A percentile compares a stretch with the other conserved stretches of the same genome.
Evolutionary conservation across 129 eudicot species (phyloP).

Genomic region (Saposhnikovia divaricata): DNA sequence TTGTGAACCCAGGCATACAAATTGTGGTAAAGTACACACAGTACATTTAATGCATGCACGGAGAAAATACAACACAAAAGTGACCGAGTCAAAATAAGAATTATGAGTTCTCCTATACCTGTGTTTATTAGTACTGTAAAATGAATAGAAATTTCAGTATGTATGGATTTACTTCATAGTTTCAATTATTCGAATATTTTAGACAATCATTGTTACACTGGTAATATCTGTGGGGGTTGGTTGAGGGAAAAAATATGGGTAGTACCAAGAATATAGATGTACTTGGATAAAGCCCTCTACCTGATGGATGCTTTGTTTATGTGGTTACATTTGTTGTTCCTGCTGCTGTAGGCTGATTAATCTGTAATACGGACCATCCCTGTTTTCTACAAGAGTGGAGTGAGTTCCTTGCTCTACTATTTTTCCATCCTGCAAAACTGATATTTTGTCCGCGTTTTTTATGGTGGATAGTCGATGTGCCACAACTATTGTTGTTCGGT

Average conservation of each 20-base stretch:
- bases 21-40: background rate
- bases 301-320: constrained; percentile 6
- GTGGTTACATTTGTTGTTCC: constrained; percentile 39
- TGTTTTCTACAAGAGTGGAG: constrained; percentile 63
- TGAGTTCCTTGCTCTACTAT: constrained; percentile 93
- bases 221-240: background rate
- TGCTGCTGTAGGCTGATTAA: constrained; percentile 81
- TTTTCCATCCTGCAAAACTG: constrained; percentile 87
- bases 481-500: constrained; percentile 79
- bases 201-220: background rate
- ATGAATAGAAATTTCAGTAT: background rate
- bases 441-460: constrained; percentile 79
- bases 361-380: constrained; percentile 74
- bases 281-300: background rate
- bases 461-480: constrained; percentile 91
- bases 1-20: background rate
- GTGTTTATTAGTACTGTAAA: background rate
- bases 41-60: background rate
- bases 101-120: background rate
- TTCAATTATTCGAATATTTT: background rate
- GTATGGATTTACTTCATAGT: background rate
- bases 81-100: background rate
- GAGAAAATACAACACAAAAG: background rate
- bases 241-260: background rate
- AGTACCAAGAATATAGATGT: background rate